Conservation (phyloP, 139 green algal species). For the Ostreobium quekettii region DNA sequence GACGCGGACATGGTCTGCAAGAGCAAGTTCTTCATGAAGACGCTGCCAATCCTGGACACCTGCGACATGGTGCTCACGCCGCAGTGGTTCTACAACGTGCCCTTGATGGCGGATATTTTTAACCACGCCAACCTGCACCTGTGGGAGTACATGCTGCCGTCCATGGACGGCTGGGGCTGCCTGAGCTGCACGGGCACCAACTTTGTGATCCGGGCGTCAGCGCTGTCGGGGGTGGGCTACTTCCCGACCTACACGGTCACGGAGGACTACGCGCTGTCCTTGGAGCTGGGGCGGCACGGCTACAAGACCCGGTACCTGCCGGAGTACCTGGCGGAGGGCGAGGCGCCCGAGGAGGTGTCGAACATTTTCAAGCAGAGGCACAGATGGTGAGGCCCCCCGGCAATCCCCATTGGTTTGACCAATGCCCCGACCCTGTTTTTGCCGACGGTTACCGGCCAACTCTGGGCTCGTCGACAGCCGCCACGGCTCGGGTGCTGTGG, state of each 20-base stretch:
- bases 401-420: too few relatives aligned
- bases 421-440: too few relatives aligned
- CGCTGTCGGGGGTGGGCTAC: slow-evolving; percentile 46
- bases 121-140: slow-evolving; percentile 72
- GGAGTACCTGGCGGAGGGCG: slow-evolving; percentile 67
- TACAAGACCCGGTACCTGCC: slow-evolving; percentile 47
- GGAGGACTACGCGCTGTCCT: slow-evolving; percentile 36
- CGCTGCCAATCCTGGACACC: slow-evolving; percentile 46
- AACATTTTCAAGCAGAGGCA: slow-evolving; percentile 65
- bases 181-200: slow-evolving; percentile 50
- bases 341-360: slow-evolving; percentile 58
- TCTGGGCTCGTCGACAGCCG: too few relatives aligned
- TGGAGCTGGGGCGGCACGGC: slow-evolving; percentile 29
- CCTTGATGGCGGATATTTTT: slow-evolving; percentile 57
- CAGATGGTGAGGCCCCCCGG: slow-evolving; percentile 33
- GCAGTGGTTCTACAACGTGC: slow-evolving; percentile 69
- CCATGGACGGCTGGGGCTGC: slow-evolving; percentile 22
- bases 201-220: slow-evolving; percentile 57
- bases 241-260: slow-evolving; percentile 66
- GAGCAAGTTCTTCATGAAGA: slow-evolving; percentile 68
- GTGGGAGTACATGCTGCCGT: slow-evolving; percentile 49
- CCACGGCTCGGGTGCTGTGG: too few relatives aligned
- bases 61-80: slow-evolving; percentile 33
- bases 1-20: slow-evolving; percentile 50
- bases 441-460: too few relatives aligned